A percentile compares a stretch with the other conserved stretches of the same genome.
Evolutionary conservation across 176 grass and related monocot species (phyloP).

Genomic region (Zea luxurians): DNA sequence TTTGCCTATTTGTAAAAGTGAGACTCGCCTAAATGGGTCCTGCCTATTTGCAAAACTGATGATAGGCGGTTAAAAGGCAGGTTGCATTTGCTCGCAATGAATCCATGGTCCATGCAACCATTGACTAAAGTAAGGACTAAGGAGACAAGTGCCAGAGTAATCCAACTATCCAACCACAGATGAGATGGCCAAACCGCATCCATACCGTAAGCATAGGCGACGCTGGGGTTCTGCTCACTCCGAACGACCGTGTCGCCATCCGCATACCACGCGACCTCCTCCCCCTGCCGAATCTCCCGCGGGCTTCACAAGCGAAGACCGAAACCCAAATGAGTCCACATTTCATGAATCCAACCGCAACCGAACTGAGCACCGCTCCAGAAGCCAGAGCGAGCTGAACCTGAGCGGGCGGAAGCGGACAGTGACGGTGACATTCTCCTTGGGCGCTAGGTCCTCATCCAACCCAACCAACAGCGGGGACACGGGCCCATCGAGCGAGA

Average conservation of each 20-base stretch:
- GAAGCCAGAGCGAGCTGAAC: conserved; percentile 34
- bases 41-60: no score
- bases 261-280: conserved; percentile 98
- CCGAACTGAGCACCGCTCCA: background rate
- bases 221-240: conserved; percentile 77
- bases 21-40: no score
- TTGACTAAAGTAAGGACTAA: background rate
- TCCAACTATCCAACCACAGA: conserved; percentile 23
- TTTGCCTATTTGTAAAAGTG: no score
- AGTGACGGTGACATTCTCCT: conserved; percentile 98
- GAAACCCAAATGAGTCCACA: conserved; percentile 48
- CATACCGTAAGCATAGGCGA: conserved; percentile 95
- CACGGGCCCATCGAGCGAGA: conserved; percentile 62
- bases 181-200: background rate
- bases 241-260: conserved; percentile 93
- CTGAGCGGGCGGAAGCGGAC: conserved; percentile 97
- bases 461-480: conserved; percentile 57
- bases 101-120: background rate
- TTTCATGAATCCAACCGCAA: conserved; percentile 43
- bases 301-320: conserved; percentile 59
- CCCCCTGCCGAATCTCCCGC: conserved; percentile 94
- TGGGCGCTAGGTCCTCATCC: conserved; percentile 52
- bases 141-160: background rate
- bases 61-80: no score
- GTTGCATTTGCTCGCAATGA: background rate